These are phyloP conservation scores for Termitomyces sp. DNA, from an alignment of 768 basidiomycete species.

Conservation along the genomic window DNA sequence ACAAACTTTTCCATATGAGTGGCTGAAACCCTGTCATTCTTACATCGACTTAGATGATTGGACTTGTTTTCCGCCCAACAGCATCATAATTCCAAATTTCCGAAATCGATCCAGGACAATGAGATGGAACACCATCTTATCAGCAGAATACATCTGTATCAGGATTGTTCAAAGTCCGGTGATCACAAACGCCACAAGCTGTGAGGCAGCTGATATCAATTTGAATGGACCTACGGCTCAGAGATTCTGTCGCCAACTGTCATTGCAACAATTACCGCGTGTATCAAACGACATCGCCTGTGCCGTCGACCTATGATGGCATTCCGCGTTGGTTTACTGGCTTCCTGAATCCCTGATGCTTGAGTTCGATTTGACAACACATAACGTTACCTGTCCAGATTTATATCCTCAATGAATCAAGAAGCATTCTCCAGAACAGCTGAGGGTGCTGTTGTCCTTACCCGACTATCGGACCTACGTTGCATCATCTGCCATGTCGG, in stretches of 20 bases:
- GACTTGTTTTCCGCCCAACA: not conserved
- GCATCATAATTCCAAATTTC: not conserved
- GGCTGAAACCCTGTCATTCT: not conserved
- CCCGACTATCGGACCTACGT: not conserved
- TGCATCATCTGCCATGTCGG: slow-evolving; percentile 1
- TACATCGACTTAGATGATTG: not conserved
- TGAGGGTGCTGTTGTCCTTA: not conserved
- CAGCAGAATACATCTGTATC: not conserved
- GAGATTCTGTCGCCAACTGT: not conserved
- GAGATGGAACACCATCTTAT: not conserved
- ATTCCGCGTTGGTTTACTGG: not conserved
- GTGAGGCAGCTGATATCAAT: not conserved
- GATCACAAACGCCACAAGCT: not conserved
- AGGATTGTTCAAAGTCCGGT: not conserved
- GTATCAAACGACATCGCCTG: not conserved
- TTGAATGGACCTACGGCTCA: not conserved
- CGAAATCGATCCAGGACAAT: not conserved
- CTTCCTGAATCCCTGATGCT: slow-evolving; percentile 9
- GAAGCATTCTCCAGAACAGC: not conserved
- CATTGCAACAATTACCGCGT: not conserved
- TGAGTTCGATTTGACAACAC: not conserved
- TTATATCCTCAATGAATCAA: not conserved
- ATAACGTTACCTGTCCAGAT: slow-evolving; percentile 3
- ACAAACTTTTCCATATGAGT: not conserved
- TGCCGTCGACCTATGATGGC: not conserved